Evolutionary conservation across 805 yeast species (phyloP).

Genomic region (Metschnikowia vanudenii): DNA sequence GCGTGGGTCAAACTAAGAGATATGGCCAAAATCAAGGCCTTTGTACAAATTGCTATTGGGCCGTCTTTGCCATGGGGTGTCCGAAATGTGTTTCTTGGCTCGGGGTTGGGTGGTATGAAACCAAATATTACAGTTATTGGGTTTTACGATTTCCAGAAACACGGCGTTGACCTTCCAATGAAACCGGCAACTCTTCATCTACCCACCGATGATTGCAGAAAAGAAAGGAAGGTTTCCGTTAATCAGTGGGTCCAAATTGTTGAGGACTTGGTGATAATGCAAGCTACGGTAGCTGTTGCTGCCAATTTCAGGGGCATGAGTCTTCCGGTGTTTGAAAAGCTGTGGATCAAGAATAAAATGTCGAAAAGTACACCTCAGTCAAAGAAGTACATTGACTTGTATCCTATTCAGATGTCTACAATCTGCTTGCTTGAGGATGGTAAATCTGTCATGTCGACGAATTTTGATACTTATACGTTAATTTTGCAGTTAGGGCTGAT

Average conservation of each 20-base stretch:
- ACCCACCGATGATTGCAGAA: constrained; percentile 78
- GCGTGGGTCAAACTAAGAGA: constrained; percentile 89
- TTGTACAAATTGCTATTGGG: constrained; percentile 88
- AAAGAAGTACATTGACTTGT: constrained; percentile 73
- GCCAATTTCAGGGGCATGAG: constrained; percentile 72
- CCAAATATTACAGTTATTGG: constrained; percentile 95
- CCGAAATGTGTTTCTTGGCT: constrained; percentile 84
- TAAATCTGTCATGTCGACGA: constrained; percentile 72
- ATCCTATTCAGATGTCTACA: constrained; percentile 97
- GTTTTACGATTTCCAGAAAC: constrained; percentile 65
- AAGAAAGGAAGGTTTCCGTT: constrained; percentile 65
- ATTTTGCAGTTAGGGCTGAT: constrained; percentile 94
- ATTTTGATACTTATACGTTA: constrained; percentile 93
- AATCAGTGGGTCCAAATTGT: constrained; percentile 89
- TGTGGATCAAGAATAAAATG: constrained; percentile 15
- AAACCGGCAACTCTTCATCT: constrained; percentile 28
- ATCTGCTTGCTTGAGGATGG: constrained; percentile 66
- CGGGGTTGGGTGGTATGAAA: constrained; percentile 98
- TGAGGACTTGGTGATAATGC: constrained; percentile 86
- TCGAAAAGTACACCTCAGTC: constrained; percentile 13
- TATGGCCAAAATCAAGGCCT: constrained; percentile 76
- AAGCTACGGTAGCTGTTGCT: constrained; percentile 91
- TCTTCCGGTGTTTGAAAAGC: constrained; percentile 49
- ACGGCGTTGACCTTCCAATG: constrained; percentile 33
- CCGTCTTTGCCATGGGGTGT: constrained; percentile 94